Conservation (phyloP, 2,329 filamentous ascomycete species). For the Cadophora malorum region DNA sequence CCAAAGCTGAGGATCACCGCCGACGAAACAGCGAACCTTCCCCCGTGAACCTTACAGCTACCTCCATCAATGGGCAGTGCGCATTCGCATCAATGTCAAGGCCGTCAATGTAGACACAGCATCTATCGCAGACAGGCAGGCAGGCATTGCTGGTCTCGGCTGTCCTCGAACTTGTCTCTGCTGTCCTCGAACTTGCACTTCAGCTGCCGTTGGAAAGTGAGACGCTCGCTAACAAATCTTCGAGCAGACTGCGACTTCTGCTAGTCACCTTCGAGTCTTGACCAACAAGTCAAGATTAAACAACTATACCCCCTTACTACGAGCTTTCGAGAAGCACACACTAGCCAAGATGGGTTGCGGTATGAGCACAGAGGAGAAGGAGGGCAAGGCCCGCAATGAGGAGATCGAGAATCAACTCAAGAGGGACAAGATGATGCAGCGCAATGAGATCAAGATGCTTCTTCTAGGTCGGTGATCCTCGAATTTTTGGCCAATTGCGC, state of each 20-base stretch:
- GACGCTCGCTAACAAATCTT: conserved; percentile 20
- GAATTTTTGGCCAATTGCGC: background rate
- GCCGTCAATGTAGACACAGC: background rate
- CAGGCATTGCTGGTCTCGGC: conserved; percentile 15
- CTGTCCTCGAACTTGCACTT: background rate
- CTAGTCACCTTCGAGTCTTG: background rate
- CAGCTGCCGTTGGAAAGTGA: conserved; percentile 9
- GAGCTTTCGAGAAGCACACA: conserved; percentile 22
- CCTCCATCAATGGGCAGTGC: background rate
- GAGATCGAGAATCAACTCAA: conserved; percentile 99
- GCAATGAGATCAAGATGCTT: conserved; percentile 99
- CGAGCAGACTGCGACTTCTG: conserved; percentile 13
- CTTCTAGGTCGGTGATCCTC: conserved; percentile 80
- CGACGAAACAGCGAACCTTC: conserved; percentile 8
- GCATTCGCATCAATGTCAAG: background rate
- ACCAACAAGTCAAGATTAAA: conserved; percentile 12
- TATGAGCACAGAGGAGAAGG: conserved; percentile 99
- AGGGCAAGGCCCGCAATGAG: conserved; percentile 99
- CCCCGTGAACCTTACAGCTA: conserved; percentile 9
- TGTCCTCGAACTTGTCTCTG: background rate
- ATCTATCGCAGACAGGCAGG: background rate
- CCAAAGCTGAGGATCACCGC: conserved; percentile 13
- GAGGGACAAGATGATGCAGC: conserved; percentile 97
- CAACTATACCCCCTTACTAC: conserved; percentile 20
- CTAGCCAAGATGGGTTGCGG: conserved; percentile 93